Evolutionary conservation across 306 rosid species (phyloP).

Genomic region (Leucaena leucocephala): DNA sequence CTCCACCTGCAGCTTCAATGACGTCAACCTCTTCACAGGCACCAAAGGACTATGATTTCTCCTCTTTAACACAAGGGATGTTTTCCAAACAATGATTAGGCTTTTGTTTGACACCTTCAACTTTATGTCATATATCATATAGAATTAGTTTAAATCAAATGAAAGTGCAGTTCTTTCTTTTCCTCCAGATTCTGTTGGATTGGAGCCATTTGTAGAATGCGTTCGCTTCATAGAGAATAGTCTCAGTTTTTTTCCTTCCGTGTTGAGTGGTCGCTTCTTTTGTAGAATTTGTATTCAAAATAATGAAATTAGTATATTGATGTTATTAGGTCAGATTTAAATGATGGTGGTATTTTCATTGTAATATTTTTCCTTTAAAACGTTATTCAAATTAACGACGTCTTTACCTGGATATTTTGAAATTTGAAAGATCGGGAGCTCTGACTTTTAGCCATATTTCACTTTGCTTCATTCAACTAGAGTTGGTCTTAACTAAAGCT

Average conservation of each 20-base stretch:
- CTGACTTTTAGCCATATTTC: no score
- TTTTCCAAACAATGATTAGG: constrained; percentile 66
- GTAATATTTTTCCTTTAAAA: no score
- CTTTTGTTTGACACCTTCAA: constrained; percentile 32
- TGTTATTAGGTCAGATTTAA: background rate
- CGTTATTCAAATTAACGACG: no score
- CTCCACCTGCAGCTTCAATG: constrained; percentile 53
- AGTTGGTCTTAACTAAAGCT: no score
- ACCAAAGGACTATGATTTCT: constrained; percentile 79
- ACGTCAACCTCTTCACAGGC: constrained; percentile 50
- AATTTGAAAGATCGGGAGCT: no score
- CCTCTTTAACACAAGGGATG: constrained; percentile 87
- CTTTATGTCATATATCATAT: constrained; percentile 46
- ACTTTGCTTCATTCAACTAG: no score
- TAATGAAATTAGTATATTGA: constrained; percentile 37
- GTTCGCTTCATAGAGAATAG: constrained; percentile 18
- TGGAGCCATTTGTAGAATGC: constrained; percentile 67
- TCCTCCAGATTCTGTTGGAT: constrained; percentile 48
- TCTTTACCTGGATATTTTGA: no score
- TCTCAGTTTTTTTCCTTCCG: constrained; percentile 36
- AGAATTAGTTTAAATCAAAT: constrained; percentile 53
- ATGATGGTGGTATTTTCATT: background rate
- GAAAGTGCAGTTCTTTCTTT: constrained; percentile 41
- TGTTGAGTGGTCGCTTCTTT: constrained; percentile 60
- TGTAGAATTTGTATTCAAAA: constrained; percentile 59